Evolutionary conservation across 192 early-diverging fungal species (phyloP), one percentile per base, ranked within the genome.

Genomic region (Haplosporangium gracile): DNA sequence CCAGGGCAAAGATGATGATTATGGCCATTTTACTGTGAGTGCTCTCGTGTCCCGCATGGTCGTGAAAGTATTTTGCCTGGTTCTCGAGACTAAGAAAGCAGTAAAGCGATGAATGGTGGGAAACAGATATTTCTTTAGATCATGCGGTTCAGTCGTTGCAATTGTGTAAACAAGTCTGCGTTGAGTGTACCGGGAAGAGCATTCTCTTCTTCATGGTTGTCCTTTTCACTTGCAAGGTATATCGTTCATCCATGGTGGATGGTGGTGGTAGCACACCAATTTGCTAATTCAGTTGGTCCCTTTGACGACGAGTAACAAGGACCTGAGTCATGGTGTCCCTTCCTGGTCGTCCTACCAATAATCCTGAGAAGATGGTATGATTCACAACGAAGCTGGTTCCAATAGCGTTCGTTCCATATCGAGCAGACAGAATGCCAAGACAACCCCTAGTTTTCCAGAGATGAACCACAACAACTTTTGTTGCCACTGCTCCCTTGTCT

Each of bases 11-110:
- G n/a, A 93, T 72, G 47, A 93, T 81, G 65, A 93, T 92, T 39
- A 92, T 76, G 11, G 89, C 89, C 92, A 93, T 93, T 42, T 83
- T 75, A 15, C 90, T 89, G 81, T 93, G 92, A 34, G 89, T 90
- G 45, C 80, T 81, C 49, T 93, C 90, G 72, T 91, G 92, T 60
- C 90, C 91, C 20, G 76, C 83, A 80, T 86, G 81, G 15, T 81
- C 79, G 42, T 82, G 79, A 34, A 80, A 76, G 53, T 79, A 89
- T 15, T 89, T 76, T n/a, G 83, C 88, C 47, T 85, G 79, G 63
- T 74, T 74, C 65, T 86, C 79, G 18, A 86, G 74, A 63, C 84
- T 86, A 74, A 22, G 39, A 36, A 24, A 39, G 29, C 2, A 53
- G 29, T 49, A 5, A 5, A 15, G 38, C 4, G 15, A 71, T 43